These are phyloP conservation scores for Phytophthora sansomeana DNA, from an alignment of 352 stramenopile genomes.

Conservation along the genomic window DNA sequence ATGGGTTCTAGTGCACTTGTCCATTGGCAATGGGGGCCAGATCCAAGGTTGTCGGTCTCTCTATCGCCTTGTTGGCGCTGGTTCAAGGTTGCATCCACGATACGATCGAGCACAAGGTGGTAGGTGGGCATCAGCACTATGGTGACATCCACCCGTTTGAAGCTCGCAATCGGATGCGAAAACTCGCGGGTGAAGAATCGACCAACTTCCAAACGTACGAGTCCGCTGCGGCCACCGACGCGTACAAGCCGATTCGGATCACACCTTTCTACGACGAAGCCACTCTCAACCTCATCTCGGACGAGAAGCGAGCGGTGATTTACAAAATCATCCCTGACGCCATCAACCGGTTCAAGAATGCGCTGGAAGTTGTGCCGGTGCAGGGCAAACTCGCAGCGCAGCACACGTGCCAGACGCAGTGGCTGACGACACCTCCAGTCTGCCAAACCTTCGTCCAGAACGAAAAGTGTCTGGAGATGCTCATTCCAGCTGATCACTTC, in stretches of 20 bases:
- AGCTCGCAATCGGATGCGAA: conserved; percentile 9
- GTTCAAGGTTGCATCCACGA: conserved; percentile 43
- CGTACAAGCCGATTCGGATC: conserved; percentile 74
- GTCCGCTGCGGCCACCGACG: conserved; percentile 16
- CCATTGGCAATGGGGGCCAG: conserved; percentile 7
- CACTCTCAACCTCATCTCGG: conserved; percentile 50
- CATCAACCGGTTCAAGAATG: conserved; percentile 61
- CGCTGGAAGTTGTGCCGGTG: conserved; percentile 71
- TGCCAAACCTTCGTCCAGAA: conserved; percentile 63
- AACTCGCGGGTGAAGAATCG: conserved; percentile 18
- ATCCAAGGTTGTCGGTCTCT: neutral
- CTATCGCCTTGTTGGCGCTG: neutral
- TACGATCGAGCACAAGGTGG: conserved; percentile 35
- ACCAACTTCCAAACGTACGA: conserved; percentile 57
- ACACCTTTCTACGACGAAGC: conserved; percentile 74
- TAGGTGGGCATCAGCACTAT: conserved; percentile 34
- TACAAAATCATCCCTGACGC: conserved; percentile 71
- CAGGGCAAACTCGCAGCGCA: conserved; percentile 68
- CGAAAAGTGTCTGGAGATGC: conserved; percentile 79
- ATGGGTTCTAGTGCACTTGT: neutral
- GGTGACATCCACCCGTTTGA: conserved; percentile 37
- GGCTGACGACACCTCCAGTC: conserved; percentile 56
- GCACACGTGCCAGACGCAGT: conserved; percentile 66
- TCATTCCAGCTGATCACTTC: conserved; percentile 72
- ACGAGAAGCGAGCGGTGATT: conserved; percentile 53